Conservation (phyloP, 225 moss, liverwort and hornwort genomes). For the Physcomitrium patens region DNA sequence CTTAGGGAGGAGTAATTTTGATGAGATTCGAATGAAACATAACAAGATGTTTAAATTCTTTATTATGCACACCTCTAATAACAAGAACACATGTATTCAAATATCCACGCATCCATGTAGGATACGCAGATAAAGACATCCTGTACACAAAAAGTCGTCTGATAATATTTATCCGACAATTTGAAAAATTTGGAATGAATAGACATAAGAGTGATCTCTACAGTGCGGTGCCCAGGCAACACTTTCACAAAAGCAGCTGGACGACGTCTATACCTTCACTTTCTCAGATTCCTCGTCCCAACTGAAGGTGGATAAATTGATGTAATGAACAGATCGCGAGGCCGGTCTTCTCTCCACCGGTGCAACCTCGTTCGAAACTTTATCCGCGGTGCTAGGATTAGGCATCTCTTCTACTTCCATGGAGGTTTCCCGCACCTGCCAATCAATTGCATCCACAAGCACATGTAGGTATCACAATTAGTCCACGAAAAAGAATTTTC, state of each 20-base stretch:
- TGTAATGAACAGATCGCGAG: slow-evolving; percentile 36
- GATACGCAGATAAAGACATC: background rate
- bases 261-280: slow-evolving; percentile 49
- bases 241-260: background rate
- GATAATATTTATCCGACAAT: background rate
- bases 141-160: slow-evolving; percentile 1
- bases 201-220: background rate
- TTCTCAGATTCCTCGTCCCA: slow-evolving; percentile 68
- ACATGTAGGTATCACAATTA: background rate
- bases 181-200: background rate
- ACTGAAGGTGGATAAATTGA: slow-evolving; percentile 54
- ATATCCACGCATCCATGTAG: background rate
- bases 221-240: background rate
- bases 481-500: background rate
- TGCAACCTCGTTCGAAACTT: slow-evolving; percentile 23
- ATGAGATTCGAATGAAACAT: background rate
- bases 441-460: slow-evolving; percentile 11
- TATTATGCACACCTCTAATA: background rate
- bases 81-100: background rate
- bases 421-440: slow-evolving; percentile 33
- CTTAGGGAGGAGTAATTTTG: background rate
- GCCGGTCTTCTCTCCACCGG: slow-evolving; percentile 39
- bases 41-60: background rate
- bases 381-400: slow-evolving; percentile 28
- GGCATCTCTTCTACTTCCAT: slow-evolving; percentile 28